phyloP scores from a whole-genome alignment of 306 rosid species.

The cucumber (Cucumis sativus) region Cucumber_9930_V3 NC_026657.2:36198501-36199000 shows the following conservation, averaged over 20 bases:
- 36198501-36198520: not conserved
- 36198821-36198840: not conserved
- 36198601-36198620: not conserved
- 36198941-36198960: not conserved
- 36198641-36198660: not conserved
- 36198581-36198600: not conserved
- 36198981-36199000: not conserved
- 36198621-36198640: not conserved
- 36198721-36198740: slow-evolving; percentile 45
- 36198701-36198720: slow-evolving; percentile 87
- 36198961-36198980: not conserved
- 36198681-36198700: slow-evolving; percentile 35
- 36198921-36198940: not conserved
- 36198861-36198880: not conserved
- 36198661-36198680: not conserved
- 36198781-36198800: not conserved
- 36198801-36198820: not conserved
- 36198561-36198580: not conserved
- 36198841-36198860: not conserved
- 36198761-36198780: not conserved
- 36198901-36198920: not conserved
- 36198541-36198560: not conserved
- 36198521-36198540: not conserved
- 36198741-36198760: not conserved
- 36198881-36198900: not conserved